Base-by-base conservation (phyloP, 805 yeast genomes). In the Naumovozyma baii region DNA sequence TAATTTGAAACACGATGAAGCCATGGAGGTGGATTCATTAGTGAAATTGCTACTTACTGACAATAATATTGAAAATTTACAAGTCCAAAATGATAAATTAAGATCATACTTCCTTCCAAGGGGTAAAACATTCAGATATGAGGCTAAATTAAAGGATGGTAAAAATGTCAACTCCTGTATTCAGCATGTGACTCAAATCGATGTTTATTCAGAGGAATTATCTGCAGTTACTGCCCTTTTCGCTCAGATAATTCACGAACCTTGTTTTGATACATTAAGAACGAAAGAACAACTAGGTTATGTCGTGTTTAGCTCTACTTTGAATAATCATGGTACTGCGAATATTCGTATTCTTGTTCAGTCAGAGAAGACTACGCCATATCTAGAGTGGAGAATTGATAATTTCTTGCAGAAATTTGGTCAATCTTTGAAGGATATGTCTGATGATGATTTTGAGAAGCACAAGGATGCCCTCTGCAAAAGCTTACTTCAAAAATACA, bases 271-370 rank as follows among this genome's bases (percentile, higher is more conserved):
- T 54, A 83, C 83, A 46, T 70, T 90, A 42, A 74, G 98, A 61
- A 90, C 98, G 5, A 81, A 85, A 51, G 97, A 90, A 63, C 97
- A 92, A 61, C 70, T 90, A 25, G 98, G 98, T 2, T 90, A 90
- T 54, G 87, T 90, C 46, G 98, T 90, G 0, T 86, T 85, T 55
- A 78, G 92, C 33, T 83, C 94, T 0, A 64, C 73, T 18, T 67
- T 81, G 44, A 70, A 70, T 44, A 74, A 84, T 3, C 73, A 94
- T 54, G 80, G 92, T 17, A 73, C 81, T 4, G 52, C 56, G 13
- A 56, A 59, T 32, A 72, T 78, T 48, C 70, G 92, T 51, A 62
- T 92, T 12, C 65, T 88, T 48, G 72, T 88, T 37, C 98, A 90
- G 64, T 80, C 92, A 43, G 96, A 86, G 58, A 76, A 81, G 56